phyloP scores from a whole-genome alignment of 257 asterid species.

The Fraxinus quadrangulata region DNA sequence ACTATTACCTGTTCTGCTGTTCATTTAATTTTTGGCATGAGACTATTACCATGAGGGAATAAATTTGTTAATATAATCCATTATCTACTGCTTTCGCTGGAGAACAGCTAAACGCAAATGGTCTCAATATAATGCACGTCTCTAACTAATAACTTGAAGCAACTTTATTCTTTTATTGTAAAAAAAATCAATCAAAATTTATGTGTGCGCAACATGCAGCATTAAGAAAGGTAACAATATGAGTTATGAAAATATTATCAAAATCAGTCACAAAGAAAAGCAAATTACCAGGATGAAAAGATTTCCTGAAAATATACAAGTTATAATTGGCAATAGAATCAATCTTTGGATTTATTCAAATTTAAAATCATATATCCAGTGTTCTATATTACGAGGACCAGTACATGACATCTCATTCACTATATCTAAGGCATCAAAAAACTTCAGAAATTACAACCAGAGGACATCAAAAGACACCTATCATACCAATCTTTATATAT shows the following conservation, averaged over 20 bases:
- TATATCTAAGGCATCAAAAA: constrained; percentile 18
- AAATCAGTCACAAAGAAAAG: background rate
- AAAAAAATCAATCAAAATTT: constrained; percentile 1
- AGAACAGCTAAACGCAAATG: background rate
- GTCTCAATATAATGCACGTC: background rate
- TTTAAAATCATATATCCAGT: background rate
- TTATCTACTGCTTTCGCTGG: constrained; percentile 7
- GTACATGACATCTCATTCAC: background rate
- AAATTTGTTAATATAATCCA: constrained; percentile 1
- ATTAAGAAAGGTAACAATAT: background rate
- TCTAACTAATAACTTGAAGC: constrained; percentile 17
- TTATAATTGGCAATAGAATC: background rate
- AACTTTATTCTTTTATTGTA: background rate
- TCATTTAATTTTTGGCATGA: constrained; percentile 11
- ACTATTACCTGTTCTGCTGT: background rate
- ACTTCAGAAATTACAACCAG: background rate
- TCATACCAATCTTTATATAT: background rate
- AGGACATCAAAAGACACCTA: background rate
- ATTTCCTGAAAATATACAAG: background rate
- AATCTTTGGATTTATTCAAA: background rate
- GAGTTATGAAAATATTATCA: background rate
- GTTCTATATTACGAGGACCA: background rate
- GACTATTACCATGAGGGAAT: constrained; percentile 6
- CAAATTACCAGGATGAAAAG: background rate
- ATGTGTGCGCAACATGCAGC: background rate